Conservation (phyloP, 495 filamentous ascomycete species). For the Penicillium coffeae region DNA sequence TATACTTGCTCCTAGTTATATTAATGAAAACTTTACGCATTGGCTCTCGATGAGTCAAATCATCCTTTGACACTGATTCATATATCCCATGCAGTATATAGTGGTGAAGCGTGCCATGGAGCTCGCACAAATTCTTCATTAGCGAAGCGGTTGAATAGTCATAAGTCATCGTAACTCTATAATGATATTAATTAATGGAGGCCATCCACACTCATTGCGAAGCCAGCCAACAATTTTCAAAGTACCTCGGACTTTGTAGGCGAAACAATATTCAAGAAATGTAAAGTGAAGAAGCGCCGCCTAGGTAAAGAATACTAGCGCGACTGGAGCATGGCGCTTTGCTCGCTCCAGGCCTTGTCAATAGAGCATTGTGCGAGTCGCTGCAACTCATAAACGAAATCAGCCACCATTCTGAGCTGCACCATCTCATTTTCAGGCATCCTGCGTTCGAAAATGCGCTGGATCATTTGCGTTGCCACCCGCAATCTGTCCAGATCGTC, state of each 20-base stretch:
- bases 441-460: conserved; percentile 36
- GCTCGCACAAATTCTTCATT: too few species aligned
- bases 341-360: conserved; percentile 40
- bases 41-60: too few species aligned
- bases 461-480: conserved; percentile 40
- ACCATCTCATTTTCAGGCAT: conserved; percentile 39
- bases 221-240: too few species aligned
- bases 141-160: neutral
- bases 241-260: too few species aligned
- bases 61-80: too few species aligned
- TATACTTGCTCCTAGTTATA: too few species aligned
- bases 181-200: neutral
- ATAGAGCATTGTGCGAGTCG: conserved; percentile 40
- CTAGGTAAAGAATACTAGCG: conserved; percentile 1
- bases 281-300: neutral
- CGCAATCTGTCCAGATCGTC: conserved; percentile 41
- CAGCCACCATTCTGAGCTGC: conserved; percentile 44
- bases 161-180: neutral
- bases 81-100: too few species aligned
- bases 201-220: too few species aligned
- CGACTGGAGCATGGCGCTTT: conserved; percentile 13
- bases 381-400: conserved; percentile 46
- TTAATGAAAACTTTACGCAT: too few species aligned
- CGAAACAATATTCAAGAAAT: too few species aligned
- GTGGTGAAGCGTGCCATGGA: too few species aligned